Percentiles rank a stretch among this genome's conserved stretches.
phyloP scores from a whole-genome alignment of 208 protist genomes.

The Jaenimonas drosophilae region DNA sequence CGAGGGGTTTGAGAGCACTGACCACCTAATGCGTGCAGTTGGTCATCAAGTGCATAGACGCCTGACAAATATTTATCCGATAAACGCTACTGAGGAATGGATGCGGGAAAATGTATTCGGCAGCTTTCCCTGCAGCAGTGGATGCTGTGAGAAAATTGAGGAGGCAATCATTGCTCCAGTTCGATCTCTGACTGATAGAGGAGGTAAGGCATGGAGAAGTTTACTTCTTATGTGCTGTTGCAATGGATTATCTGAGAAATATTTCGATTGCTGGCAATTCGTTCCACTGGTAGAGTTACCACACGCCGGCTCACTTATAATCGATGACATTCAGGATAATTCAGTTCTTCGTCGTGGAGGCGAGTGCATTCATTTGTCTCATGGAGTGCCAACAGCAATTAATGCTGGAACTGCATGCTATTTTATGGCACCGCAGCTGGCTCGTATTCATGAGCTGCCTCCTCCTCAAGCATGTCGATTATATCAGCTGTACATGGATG shows the following conservation, averaged over 20 bases:
- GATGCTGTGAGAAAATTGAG: slow-evolving; percentile 19
- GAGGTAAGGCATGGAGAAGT: slow-evolving; percentile 56
- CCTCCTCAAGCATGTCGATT: slow-evolving; percentile 19
- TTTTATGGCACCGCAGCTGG: slow-evolving; percentile 43
- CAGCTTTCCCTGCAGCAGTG: slow-evolving; percentile 7
- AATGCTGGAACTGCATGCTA: slow-evolving; percentile 64
- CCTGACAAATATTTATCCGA: slow-evolving; percentile 28
- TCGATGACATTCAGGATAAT: slow-evolving; percentile 71
- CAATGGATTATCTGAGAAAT: slow-evolving; percentile 32
- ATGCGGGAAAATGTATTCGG: slow-evolving; percentile 40
- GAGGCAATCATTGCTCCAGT: slow-evolving; percentile 39
- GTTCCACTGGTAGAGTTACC: slow-evolving; percentile 50
- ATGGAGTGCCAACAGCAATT: slow-evolving; percentile 39
- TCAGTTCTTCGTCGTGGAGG: slow-evolving; percentile 51
- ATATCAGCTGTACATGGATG: slow-evolving; percentile 52
- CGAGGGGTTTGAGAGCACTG: slow-evolving; percentile 6
- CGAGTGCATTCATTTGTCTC: slow-evolving; percentile 32
- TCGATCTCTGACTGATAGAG: slow-evolving; percentile 42
- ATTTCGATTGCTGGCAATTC: slow-evolving; percentile 44
- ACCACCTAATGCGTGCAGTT: slow-evolving; percentile 28
- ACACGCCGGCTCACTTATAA: slow-evolving; percentile 63
- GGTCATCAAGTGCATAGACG: slow-evolving; percentile 14
- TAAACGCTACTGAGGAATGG: slow-evolving; percentile 19
- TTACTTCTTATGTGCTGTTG: slow-evolving; percentile 40
- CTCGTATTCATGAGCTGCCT: slow-evolving; percentile 24